Conservation (phyloP, 208 protist genomes). For the Leishmania aethiopica region DNA sequence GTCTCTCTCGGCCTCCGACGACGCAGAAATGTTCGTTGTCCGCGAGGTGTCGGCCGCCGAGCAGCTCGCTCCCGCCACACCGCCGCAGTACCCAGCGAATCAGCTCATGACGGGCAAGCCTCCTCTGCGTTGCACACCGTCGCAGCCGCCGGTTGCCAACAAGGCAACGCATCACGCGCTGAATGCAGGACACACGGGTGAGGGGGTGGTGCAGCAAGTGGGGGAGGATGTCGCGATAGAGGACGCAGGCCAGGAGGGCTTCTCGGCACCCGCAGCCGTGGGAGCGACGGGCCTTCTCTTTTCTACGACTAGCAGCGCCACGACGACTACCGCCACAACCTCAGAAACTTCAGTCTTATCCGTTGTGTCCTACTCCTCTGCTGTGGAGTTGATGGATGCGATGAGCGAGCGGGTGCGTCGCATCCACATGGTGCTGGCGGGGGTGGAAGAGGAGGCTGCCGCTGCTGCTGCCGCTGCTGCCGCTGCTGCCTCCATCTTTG, state of each 20-base stretch:
- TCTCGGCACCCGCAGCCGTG: background rate
- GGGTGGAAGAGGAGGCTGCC: background rate
- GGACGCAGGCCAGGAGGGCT: too few species aligned
- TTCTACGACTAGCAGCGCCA: background rate
- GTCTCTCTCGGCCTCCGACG: conserved; percentile 11
- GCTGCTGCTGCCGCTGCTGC: background rate
- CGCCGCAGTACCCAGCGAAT: conserved; percentile 7
- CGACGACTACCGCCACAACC: background rate
- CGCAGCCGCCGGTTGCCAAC: background rate
- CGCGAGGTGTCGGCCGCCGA: conserved; percentile 11
- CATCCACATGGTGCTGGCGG: conserved; percentile 48
- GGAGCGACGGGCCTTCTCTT: background rate
- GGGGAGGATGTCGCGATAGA: background rate
- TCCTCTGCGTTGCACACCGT: background rate
- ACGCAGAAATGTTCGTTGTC: conserved; percentile 16
- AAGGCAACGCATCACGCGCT: background rate
- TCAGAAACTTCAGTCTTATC: background rate
- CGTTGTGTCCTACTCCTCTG: conserved; percentile 12
- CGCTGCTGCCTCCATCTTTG: background rate
- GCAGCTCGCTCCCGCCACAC: conserved; percentile 7
- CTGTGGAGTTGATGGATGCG: conserved; percentile 29
- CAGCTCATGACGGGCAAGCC: conserved; percentile 7
- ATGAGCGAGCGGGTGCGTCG: conserved; percentile 61
- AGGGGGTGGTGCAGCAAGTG: background rate
- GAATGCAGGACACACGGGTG: background rate